A percentile compares a stretch with the other conserved stretches of the same genome.
Evolutionary conservation across 2,329 filamentous ascomycete genomes (phyloP).

Genomic region (Tolypocladium pustulatum): DNA sequence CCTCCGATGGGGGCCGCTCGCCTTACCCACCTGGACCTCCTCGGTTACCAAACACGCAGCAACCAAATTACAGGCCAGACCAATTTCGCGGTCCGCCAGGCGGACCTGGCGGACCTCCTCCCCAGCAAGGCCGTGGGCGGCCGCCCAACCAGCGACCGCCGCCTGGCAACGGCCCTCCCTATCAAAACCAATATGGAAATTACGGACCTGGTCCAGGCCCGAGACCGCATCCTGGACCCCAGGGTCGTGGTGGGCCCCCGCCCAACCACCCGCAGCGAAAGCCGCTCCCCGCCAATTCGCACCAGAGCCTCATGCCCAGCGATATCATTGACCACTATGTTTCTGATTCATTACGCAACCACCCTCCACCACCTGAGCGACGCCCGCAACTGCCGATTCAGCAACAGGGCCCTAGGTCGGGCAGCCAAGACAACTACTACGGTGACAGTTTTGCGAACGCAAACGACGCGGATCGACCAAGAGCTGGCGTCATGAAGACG

Average conservation of each 20-base stretch:
- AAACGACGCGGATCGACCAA: conserved; percentile 52
- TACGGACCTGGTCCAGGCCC: conserved; percentile 16
- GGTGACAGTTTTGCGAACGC: conserved; percentile 47
- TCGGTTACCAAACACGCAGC: conserved; percentile 17
- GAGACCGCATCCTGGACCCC: conserved; percentile 11
- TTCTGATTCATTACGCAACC: conserved; percentile 13
- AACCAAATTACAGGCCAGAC: conserved; percentile 15
- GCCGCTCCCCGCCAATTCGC: conserved; percentile 15
- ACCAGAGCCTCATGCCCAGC: conserved; percentile 21
- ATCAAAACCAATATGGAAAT: conserved; percentile 11
- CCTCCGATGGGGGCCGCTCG: conserved; percentile 20
- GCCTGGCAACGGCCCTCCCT: conserved; percentile 6
- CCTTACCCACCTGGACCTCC: conserved; percentile 17
- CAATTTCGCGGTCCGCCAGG: conserved; percentile 5
- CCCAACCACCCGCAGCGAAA: conserved; percentile 15
- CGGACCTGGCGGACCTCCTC: conserved; percentile 9
- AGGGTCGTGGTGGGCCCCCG: conserved; percentile 13
- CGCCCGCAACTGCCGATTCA: conserved; percentile 9
- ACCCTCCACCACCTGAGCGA: conserved; percentile 3
- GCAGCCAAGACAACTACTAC: conserved; percentile 35
- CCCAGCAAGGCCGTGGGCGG: conserved; percentile 10
- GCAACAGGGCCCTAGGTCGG: conserved; percentile 9
- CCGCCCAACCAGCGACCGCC: conserved; percentile 9
- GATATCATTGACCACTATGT: conserved; percentile 29
- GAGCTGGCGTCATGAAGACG: conserved; percentile 72